Percentiles rank a stretch among this genome's conserved stretches.
Evolutionary conservation across 345 rosid genomes (phyloP).

Genomic region (Nasturtium officinale): DNA sequence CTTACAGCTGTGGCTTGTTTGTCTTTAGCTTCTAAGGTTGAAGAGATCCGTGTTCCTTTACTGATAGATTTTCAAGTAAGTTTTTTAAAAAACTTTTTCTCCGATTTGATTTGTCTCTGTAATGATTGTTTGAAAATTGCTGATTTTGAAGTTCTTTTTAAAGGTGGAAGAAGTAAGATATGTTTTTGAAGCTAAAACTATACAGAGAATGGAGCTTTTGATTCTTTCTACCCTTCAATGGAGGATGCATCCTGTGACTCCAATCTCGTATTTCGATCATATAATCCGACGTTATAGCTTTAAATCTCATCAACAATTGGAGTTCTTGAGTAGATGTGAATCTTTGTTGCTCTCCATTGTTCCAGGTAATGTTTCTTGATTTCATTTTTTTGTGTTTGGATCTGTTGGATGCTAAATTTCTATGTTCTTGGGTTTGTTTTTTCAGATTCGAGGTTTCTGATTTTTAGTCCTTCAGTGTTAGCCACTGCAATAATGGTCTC

Average conservation of each 20-base stretch:
- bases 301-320: conserved; percentile 58
- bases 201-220: conserved; percentile 91
- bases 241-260: conserved; percentile 93
- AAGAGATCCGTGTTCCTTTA: conserved; percentile 85
- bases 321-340: conserved; percentile 76
- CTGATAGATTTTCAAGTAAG: conserved; percentile 88
- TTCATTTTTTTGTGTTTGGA: not conserved
- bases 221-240: conserved; percentile 79
- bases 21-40: conserved; percentile 91
- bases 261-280: conserved; percentile 81
- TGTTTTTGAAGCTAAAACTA: conserved; percentile 81
- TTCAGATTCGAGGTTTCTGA: conserved; percentile 72
- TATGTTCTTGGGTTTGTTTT: conserved; percentile 44
- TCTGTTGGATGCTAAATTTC: conserved; percentile 32
- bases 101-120: conserved; percentile 15
- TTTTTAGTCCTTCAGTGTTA: conserved; percentile 63
- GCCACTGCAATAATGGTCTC: conserved; percentile 81
- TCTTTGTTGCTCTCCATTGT: conserved; percentile 68
- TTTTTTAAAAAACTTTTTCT: not conserved
- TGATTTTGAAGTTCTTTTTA: not conserved
- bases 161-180: conserved; percentile 78
- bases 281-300: conserved; percentile 65
- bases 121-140: conserved; percentile 43
- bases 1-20: conserved; percentile 86
- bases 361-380: conserved; percentile 58